A percentile compares a stretch with the other conserved stretches of the same genome.
phyloP scores from a whole-genome alignment of 2,329 filamentous ascomycete genomes.

The Macrophomina pseudophaseolina region DNA sequence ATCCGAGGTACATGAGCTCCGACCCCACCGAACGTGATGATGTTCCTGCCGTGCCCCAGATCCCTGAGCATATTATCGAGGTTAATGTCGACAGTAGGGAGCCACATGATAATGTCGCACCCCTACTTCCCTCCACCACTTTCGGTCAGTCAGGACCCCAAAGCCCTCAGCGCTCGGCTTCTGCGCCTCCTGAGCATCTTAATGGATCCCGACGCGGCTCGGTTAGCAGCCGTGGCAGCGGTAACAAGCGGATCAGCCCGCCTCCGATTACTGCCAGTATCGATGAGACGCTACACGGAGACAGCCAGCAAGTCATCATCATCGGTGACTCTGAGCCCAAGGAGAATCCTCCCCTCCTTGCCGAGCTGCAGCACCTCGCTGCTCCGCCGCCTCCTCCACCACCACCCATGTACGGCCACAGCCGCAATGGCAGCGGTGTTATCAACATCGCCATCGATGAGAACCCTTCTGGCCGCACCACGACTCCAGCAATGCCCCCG shows the following conservation, averaged over 20 bases:
- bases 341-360: constrained; percentile 56
- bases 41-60: constrained; percentile 60
- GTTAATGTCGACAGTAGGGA: constrained; percentile 36
- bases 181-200: constrained; percentile 54
- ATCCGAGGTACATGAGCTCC: constrained; percentile 70
- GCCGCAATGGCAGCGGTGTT: constrained; percentile 39
- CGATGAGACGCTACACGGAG: constrained; percentile 55
- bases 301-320: constrained; percentile 50
- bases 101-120: constrained; percentile 51
- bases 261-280: constrained; percentile 57
- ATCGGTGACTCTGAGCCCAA: constrained; percentile 43
- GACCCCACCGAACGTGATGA: constrained; percentile 57
- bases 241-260: constrained; percentile 46
- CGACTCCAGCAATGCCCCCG: constrained; percentile 15
- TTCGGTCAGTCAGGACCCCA: constrained; percentile 48
- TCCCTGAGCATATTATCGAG: constrained; percentile 56
- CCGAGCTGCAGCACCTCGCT: constrained; percentile 66
- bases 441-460: constrained; percentile 56
- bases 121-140: constrained; percentile 54
- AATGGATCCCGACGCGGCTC: constrained; percentile 44
- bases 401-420: constrained; percentile 40
- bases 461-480: constrained; percentile 34
- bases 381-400: constrained; percentile 59
- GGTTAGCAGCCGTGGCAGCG: constrained; percentile 38
- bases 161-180: constrained; percentile 49